A percentile compares a stretch with the other conserved stretches of the same genome.
These are phyloP conservation scores for Haplosporangium sp. DNA, from an alignment of 371 early-diverging fungal genomes.

Conservation along the genomic window DNA sequence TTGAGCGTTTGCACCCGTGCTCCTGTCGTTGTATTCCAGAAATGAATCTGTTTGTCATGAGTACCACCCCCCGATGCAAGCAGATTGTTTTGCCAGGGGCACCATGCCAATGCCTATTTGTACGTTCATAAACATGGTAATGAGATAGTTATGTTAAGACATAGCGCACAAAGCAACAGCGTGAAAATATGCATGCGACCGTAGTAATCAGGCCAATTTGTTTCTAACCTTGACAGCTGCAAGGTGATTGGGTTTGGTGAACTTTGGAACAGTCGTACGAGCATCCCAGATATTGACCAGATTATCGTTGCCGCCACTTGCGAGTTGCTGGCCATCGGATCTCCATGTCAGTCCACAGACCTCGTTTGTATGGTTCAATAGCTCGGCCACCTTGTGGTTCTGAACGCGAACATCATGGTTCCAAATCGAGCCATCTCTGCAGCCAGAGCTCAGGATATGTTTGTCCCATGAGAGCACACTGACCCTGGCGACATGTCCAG, in stretches of 20 bases:
- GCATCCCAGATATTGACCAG: slow-evolving; percentile 95
- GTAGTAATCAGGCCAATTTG: neutral
- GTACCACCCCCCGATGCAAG: slow-evolving; percentile 98
- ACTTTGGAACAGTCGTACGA: slow-evolving; percentile 71
- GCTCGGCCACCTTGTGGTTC: slow-evolving; percentile 75
- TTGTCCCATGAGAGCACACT: slow-evolving; percentile 91
- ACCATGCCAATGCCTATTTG: slow-evolving; percentile 95
- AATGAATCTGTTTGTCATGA: slow-evolving; percentile 90
- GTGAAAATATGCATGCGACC: neutral
- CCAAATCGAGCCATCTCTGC: slow-evolving; percentile 91
- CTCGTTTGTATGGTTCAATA: slow-evolving; percentile 80
- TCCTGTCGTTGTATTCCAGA: slow-evolving; percentile 93
- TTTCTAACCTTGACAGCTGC: slow-evolving; percentile 89
- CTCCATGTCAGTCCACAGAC: slow-evolving; percentile 98
- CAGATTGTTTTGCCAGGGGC: slow-evolving; percentile 94
- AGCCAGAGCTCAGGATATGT: slow-evolving; percentile 87
- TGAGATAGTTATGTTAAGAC: neutral
- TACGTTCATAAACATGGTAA: slow-evolving; percentile 3
- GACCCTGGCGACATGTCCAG: slow-evolving; percentile 80
- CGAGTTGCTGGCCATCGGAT: slow-evolving; percentile 85
- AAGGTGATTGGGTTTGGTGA: slow-evolving; percentile 79
- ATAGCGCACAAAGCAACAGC: neutral
- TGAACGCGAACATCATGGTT: slow-evolving; percentile 93
- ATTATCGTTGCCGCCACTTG: slow-evolving; percentile 99
- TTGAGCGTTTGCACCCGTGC: slow-evolving; percentile 75